Percentiles rank a stretch among this genome's conserved stretches.
Evolutionary conservation across 495 filamentous ascomycete genomes (phyloP).

Genomic region (Penicillium riverlandense): DNA sequence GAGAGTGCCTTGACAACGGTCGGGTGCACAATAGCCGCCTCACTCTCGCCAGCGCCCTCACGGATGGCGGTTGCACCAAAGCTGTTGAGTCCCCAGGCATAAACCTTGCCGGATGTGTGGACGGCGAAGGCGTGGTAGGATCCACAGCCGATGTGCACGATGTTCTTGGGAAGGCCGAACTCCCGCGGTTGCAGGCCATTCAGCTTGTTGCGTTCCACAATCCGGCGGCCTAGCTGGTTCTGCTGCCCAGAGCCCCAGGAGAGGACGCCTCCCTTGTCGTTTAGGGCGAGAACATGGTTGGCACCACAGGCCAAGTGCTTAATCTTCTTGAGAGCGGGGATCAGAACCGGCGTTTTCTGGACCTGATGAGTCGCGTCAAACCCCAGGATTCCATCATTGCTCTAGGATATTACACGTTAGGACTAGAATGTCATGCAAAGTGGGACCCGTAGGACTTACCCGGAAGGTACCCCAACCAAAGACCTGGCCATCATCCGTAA

Average conservation of each 20-base stretch:
- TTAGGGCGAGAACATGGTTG: slow-evolving; percentile 57
- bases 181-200: slow-evolving; percentile 60
- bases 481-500: slow-evolving; percentile 59
- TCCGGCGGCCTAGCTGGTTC: slow-evolving; percentile 56
- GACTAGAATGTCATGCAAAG: neutral
- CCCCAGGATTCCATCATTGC: slow-evolving; percentile 51
- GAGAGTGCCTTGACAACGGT: slow-evolving; percentile 53
- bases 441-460: slow-evolving; percentile 28
- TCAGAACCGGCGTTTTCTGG: slow-evolving; percentile 41
- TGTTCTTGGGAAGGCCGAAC: slow-evolving; percentile 58
- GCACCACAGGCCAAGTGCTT: slow-evolving; percentile 48
- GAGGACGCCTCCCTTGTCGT: slow-evolving; percentile 46
- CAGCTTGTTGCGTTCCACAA: slow-evolving; percentile 46
- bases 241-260: slow-evolving; percentile 60
- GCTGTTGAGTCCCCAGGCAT: slow-evolving; percentile 82
- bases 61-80: slow-evolving; percentile 73
- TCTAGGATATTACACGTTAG: slow-evolving; percentile 25
- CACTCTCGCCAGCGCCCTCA: slow-evolving; percentile 60
- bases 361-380: slow-evolving; percentile 38
- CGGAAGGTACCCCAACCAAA: slow-evolving; percentile 70
- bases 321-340: slow-evolving; percentile 49
- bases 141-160: slow-evolving; percentile 47
- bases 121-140: slow-evolving; percentile 64
- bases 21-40: slow-evolving; percentile 50
- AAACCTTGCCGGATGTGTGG: slow-evolving; percentile 62